phyloP scores from a whole-genome alignment of 768 basidiomycete species.

The Dacryopinax primogenitus region DNA sequence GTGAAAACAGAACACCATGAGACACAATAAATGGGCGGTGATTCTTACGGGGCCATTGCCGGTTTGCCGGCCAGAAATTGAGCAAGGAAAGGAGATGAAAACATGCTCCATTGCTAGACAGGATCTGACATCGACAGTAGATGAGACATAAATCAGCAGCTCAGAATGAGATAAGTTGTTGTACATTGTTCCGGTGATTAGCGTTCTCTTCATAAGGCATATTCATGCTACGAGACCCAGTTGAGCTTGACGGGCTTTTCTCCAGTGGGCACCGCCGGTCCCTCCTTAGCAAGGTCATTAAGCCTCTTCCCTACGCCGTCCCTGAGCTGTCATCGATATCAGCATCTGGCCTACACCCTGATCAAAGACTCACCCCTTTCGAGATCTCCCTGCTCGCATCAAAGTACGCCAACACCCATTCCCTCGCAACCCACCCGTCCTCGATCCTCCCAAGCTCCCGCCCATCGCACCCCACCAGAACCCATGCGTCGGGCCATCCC shows the following conservation, averaged over 20 bases:
- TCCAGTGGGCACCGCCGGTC: neutral
- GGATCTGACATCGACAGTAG: too few relatives aligned
- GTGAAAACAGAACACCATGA: too few relatives aligned
- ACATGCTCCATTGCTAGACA: too few relatives aligned
- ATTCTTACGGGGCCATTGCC: too few relatives aligned
- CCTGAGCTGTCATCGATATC: neutral
- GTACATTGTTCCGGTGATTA: too few relatives aligned
- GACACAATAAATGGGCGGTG: too few relatives aligned
- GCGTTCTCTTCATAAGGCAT: neutral
- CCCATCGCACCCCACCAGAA: slow-evolving; percentile 15
- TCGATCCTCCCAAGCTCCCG: slow-evolving; percentile 60
- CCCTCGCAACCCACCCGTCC: slow-evolving; percentile 54
- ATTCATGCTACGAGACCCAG: neutral
- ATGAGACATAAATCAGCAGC: too few relatives aligned
- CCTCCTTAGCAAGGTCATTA: neutral
- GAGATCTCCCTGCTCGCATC: slow-evolving; percentile 24
- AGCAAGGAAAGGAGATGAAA: too few relatives aligned
- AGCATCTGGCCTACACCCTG: neutral
- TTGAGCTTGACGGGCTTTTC: neutral
- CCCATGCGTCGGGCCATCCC: slow-evolving; percentile 1
- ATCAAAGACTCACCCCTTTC: neutral
- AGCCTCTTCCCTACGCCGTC: neutral
- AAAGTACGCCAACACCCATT: slow-evolving; percentile 51
- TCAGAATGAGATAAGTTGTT: too few relatives aligned
- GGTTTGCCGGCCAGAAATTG: too few relatives aligned